Base-by-base conservation (phyloP, 371 early-diverging fungal genomes). In the Parasitella parasitica region DNA sequence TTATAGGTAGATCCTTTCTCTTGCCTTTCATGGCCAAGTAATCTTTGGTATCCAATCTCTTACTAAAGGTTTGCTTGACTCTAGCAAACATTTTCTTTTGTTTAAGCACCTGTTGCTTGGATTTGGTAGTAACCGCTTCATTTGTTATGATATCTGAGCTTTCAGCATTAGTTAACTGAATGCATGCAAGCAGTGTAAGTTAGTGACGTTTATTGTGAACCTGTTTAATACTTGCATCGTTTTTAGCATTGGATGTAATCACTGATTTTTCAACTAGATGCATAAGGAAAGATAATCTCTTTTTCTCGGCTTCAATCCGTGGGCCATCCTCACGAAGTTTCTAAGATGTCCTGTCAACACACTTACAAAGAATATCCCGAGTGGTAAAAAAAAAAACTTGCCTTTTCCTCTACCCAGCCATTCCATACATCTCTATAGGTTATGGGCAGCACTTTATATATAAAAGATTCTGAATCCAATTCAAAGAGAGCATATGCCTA, bases 371-470 rank as follows among this genome's bases (percentile, higher is more conserved):
- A 8, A 32, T 46, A 24, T 22, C 7, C 1, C 43, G 11, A 24
- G 12, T n/a, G n/a, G n/a, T n/a, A 22, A 3, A 4, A 13, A 24
- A 24, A 11, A 11, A 11, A 26, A 3, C 57, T 58, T 64, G 71
- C 82, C 63, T 87, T 84, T 52, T 76, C 77, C 16, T 75, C 64
- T 6, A 65, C 54, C 84, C 84, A 85, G 30, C 73, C 76, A 7
- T 72, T 38, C 93, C 92, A 93, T 4, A 90, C n/a, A 18, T 90
- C 87, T 39, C 83, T 82, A 59, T 80, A 90, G 12, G 78, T 61
- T 0, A 81, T 75, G 1, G 91, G 89, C n/a, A 93, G 64, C 6
- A 73, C 68, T 15, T 81, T 73, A 55, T 88, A 83, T 6, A 85
- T 35, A 0, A 87, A 83, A n/a, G 82, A 68, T 0, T 70, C 56